Evolutionary conservation across 116 monocot species (phyloP), one percentile per base, ranked within the genome.

Genomic region (Papilionanthe hybrid): DNA sequence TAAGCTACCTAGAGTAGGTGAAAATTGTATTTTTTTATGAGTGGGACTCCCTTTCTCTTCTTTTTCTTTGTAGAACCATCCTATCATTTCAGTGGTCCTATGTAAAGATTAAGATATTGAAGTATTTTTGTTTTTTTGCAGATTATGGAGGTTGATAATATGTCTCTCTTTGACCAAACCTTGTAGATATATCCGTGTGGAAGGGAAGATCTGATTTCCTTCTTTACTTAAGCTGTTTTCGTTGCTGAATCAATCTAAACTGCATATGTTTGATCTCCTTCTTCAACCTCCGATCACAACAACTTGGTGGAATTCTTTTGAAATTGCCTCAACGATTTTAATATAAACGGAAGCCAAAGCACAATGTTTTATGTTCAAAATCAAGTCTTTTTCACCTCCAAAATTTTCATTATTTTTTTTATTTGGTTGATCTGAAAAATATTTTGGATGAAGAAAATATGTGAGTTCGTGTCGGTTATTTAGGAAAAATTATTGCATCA

Each of bases 121-220:
- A 1, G 12, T 12, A 15, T 10, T 12, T 49, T 49, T 53, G 5
- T 29, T 32, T 56, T 32, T 3, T 37, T 55, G 17, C 47, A 78
- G 72, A 49, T 49, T 15, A 49, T 32, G 20, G 25, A 57, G 49
- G 41, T 69, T 30, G 50, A 80, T 29, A 55, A 71, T 55, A 41
- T 45, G 72, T 55, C 72, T 56, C 44, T 68, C 30, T 82, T 32
- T 67, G 25, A 49, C 20, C 73, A 73, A 73, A 73, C 43, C 73
- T 20, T 44, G 7, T 42, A n/a, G 73, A 44, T 19, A 30, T 71
- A 37, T 71, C 69, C 5, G 32, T 71, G 28, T 37, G 69, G 8
- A 63, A 7, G 6, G 0, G 27, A 71, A 17, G 27, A 32, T 5
- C 69, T 0, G 10, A 37, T 71, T 71, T 37, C 69, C 7, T 63